A percentile compares a stretch with the other conserved stretches of the same genome.
Evolutionary conservation across 1,139 yeast genomes (phyloP).

Genomic region (Debaryomyces singareniensis): DNA sequence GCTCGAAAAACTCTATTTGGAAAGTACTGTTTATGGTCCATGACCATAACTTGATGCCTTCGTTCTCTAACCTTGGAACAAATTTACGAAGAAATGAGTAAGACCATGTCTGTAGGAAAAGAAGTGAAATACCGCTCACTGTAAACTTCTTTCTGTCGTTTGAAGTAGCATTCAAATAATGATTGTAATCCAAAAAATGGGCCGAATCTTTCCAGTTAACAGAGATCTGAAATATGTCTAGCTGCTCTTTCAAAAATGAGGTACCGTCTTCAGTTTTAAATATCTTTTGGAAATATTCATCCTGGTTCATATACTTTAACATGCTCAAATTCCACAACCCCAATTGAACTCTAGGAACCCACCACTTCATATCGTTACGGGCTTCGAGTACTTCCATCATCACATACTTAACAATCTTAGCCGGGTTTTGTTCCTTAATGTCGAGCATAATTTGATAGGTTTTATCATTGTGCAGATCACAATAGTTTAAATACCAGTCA

Average conservation of each 20-base stretch:
- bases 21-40: constrained; percentile 73
- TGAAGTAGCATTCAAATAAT: constrained; percentile 23
- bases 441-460: constrained; percentile 62
- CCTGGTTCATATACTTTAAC: constrained; percentile 46
- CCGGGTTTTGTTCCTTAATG: constrained; percentile 66
- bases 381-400: constrained; percentile 43
- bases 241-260: constrained; percentile 10
- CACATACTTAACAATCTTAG: constrained; percentile 48
- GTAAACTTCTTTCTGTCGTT: constrained; percentile 16
- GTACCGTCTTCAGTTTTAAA: constrained; percentile 15
- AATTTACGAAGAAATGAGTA: constrained; percentile 28
- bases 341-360: constrained; percentile 64
- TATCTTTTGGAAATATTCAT: constrained; percentile 25
- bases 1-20: constrained; percentile 40
- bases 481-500: constrained; percentile 47
- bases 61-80: constrained; percentile 30
- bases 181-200: constrained; percentile 30
- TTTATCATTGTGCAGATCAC: constrained; percentile 13
- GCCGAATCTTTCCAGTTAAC: constrained; percentile 29
- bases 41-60: constrained; percentile 52
- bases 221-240: constrained; percentile 35
- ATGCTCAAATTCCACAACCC: constrained; percentile 80
- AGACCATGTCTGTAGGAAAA: constrained; percentile 38
- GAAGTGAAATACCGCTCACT: constrained; percentile 32
- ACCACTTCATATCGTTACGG: constrained; percentile 47